Conservation (phyloP, 495 filamentous ascomycete species). For the Podospora bellae-mahoneyi region DNA sequence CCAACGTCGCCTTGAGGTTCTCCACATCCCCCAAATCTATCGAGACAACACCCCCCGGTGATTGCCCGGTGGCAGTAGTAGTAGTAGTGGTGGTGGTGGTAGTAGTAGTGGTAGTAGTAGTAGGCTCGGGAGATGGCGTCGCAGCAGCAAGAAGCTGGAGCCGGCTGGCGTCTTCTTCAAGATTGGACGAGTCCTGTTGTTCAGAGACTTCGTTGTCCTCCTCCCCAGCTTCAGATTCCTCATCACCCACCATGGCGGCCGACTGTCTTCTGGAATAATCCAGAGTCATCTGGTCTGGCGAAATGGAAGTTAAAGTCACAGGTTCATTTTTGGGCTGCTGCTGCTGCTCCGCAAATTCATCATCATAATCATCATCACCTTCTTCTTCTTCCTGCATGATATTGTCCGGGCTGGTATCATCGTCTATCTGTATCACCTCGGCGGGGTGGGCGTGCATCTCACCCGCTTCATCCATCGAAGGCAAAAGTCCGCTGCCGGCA, state of each 20-base stretch:
- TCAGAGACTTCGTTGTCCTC: conserved; percentile 13
- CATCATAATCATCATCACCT: too few relatives aligned
- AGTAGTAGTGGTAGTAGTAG: too few relatives aligned
- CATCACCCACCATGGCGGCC: not conserved
- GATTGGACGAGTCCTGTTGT: not conserved
- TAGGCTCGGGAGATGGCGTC: not conserved
- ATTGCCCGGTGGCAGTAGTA: not conserved
- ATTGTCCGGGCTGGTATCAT: not conserved
- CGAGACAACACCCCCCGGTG: not conserved
- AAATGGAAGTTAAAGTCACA: not conserved
- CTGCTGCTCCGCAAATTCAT: too few relatives aligned
- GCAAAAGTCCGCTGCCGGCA: not conserved
- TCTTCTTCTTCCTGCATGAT: not conserved
- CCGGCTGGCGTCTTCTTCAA: not conserved
- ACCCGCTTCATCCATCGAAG: not conserved
- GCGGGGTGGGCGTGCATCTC: not conserved
- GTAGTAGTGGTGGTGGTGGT: too few relatives aligned
- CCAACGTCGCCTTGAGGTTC: conserved; percentile 13
- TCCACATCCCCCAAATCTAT: conserved; percentile 25
- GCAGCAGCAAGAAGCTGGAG: conserved; percentile 1
- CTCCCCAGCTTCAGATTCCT: conserved; percentile 12
- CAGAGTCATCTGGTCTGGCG: conserved; percentile 1
- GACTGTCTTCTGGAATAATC: conserved; percentile 4
- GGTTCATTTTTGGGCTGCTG: conserved; percentile 9
- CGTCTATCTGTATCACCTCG: conserved; percentile 10